Base-by-base conservation (phyloP, 2,329 filamentous ascomycete species). In the Beauveria sp. region DNA sequence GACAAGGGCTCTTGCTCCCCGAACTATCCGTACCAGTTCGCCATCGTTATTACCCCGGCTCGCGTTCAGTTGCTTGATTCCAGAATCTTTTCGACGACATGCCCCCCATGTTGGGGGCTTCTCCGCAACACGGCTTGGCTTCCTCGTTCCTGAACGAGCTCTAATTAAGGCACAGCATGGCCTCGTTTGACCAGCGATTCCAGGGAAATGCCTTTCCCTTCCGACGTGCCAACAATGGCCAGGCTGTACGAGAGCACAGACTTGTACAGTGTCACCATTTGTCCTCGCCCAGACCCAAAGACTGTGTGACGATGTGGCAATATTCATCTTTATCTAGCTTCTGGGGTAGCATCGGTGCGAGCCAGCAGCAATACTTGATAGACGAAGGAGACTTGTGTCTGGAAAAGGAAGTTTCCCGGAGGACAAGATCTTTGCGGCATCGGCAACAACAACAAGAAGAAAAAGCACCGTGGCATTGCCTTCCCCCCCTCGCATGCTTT, bases 1-100 rank as follows among this genome's bases (percentile, higher is more conserved):
- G 54, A 56, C 54, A 34, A 56, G 53, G 54, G 54, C 28, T 34
- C 18, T 18, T 22, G n/a, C 43, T 56, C 54, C 54, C 54, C 43
- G 28, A 20, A 24, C 12, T 34, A 34, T 34, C 30, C 30, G 5
- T 34, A 37, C 34, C 12, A 37, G 34, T 37, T 37, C 12, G 34
- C 34, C 34, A 37, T 37, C 6, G 34, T 37, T 37, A 24, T 24
- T 3, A 14, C 5, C 34, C 34, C n/a, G 34, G 41, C 40, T 44
- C 26, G 53, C 24, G 5, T 46, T n/a, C 26, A 41, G 53, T 46
- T 44, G 14, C 37, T 55, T 37, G 26, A 54, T 41, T 54, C 26
- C 22, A 54, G 34, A 24, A 37, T 16, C 20, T 54, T 22, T 37
- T 22, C 34, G 5, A 37, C 34, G n/a, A 34, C 7, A 34, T 34